Base-by-base conservation (phyloP, 2,329 filamentous ascomycete genomes). In the Colletotrichum euphorbiae region DNA sequence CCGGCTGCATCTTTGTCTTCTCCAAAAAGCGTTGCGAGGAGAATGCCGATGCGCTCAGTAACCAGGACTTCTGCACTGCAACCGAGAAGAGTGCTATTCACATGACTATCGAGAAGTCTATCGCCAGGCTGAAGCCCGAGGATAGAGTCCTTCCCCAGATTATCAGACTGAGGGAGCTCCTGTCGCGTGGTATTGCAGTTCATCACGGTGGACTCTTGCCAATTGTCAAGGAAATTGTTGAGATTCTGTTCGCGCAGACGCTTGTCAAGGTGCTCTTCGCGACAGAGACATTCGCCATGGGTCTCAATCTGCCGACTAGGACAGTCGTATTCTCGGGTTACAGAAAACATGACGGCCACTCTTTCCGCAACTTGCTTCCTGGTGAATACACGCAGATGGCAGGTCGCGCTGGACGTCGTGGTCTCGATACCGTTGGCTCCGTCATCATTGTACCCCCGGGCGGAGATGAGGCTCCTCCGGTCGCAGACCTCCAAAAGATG, bases 341-440 rank as follows among this genome's bases (percentile, higher is more conserved):
- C 79, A 90, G 96, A 58, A 99, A 99, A 78, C 95, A 98, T 72
- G 96, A 99, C 75, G 96, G 96, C 6, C 92, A 96, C 73, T 89
- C 89, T 4, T 98, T 98, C 82, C 87, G 96, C 72, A 96, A 98
- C 76, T 84, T 99, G 0, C 84, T 97, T 0, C 94, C 96, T 0
- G 96, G 96, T 15, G 96, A 99, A 77, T 99, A 99, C 77, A 99
- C 96, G 1, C 96, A 99, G 75, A 99, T 99, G 96, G 95, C 96
- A 24, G 96, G 96, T 38, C 89, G 96, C 81, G 96, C 96, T 59
- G 96, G 96, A 56, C 91, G 96, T 74, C 90, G 96, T 85, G 96
- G 96, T 73, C 87, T 98, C 13, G 96, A 99, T 77, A 90, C 91
- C 5, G 94, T 98, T 21, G 96, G 96, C 2, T 96, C 92, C 6